These are phyloP conservation scores for Limonium bicolor DNA, from an alignment of 148 eudicot genomes.

Conservation along the genomic window DNA sequence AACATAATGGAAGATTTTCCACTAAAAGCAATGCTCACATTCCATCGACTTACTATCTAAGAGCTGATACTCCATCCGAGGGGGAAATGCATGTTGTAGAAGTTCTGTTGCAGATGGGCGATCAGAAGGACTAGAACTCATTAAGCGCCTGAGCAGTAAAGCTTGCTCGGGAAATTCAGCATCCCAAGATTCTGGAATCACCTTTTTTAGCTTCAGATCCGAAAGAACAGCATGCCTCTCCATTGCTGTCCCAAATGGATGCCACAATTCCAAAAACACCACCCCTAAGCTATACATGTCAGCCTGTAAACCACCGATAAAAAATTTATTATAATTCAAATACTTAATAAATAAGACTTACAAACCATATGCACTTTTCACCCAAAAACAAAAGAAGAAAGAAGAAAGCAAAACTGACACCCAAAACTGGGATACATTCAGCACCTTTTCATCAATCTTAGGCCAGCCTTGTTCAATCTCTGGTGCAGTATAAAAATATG, in stretches of 20 bases:
- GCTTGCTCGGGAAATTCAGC: constrained; percentile 85
- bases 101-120: constrained; percentile 93
- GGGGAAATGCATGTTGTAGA: constrained; percentile 84
- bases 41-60: constrained; percentile 68
- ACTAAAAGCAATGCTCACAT: no score
- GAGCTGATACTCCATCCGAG: constrained; percentile 81
- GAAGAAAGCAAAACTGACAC: background rate
- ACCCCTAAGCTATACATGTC: constrained; percentile 96
- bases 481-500: constrained; percentile 94
- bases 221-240: constrained; percentile 83
- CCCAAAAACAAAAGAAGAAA: background rate
- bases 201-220: constrained; percentile 71
- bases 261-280: constrained; percentile 91
- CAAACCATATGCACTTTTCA: background rate
- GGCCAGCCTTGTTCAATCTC: constrained; percentile 99
- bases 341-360: background rate
- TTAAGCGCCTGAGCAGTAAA: constrained; percentile 39
- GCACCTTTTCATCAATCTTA: constrained; percentile 93
- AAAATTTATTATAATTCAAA: constrained; percentile 4
- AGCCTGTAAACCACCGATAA: constrained; percentile 36
- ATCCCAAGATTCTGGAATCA: constrained; percentile 69
- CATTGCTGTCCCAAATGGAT: constrained; percentile 92
- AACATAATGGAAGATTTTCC: no score
- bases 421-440: no score
- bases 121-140: constrained; percentile 83